Evolutionary conservation across 345 rosid genomes (phyloP).

Genomic region (Ceriops zippeliana): DNA sequence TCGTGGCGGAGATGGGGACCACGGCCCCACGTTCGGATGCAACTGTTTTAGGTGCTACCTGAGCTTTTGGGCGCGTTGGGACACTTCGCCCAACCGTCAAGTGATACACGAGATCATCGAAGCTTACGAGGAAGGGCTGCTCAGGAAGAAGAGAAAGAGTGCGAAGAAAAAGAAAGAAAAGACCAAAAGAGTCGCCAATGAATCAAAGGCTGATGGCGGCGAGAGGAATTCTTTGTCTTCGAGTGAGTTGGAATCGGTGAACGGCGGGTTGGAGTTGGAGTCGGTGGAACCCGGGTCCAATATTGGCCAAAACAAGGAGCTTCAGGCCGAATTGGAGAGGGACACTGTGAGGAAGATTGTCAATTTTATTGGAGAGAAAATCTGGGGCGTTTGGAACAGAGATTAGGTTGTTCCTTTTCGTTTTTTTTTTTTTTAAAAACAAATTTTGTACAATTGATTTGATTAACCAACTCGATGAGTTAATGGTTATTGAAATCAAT

Average conservation of each 20-base stretch:
- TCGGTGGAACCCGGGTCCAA: neutral
- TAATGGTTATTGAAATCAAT: no score
- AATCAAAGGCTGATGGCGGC: neutral
- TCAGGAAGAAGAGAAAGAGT: constrained; percentile 18
- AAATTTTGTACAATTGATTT: neutral
- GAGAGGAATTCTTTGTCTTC: neutral
- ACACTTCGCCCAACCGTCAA: constrained; percentile 38
- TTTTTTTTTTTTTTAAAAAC: neutral
- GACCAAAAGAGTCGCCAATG: constrained; percentile 12
- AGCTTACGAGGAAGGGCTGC: constrained; percentile 35
- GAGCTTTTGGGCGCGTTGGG: constrained; percentile 46
- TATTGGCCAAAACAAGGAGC: no score
- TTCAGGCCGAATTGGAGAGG: constrained; percentile 12
- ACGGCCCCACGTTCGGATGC: constrained; percentile 32
- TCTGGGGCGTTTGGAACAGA: constrained; percentile 29
- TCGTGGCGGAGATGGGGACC: constrained; percentile 3
- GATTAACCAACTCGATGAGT: no score
- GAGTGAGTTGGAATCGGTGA: constrained; percentile 7
- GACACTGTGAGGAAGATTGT: constrained; percentile 31
- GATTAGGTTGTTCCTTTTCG: neutral
- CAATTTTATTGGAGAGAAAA: constrained; percentile 32
- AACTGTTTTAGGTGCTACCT: constrained; percentile 43
- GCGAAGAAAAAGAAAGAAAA: constrained; percentile 17
- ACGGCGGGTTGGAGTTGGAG: constrained; percentile 3
- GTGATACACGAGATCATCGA: constrained; percentile 44